A percentile compares a stretch with the other conserved stretches of the same genome.
Conservation (phyloP, 208 protist species). For the Leptomonas pyrrhocoris region DNA sequence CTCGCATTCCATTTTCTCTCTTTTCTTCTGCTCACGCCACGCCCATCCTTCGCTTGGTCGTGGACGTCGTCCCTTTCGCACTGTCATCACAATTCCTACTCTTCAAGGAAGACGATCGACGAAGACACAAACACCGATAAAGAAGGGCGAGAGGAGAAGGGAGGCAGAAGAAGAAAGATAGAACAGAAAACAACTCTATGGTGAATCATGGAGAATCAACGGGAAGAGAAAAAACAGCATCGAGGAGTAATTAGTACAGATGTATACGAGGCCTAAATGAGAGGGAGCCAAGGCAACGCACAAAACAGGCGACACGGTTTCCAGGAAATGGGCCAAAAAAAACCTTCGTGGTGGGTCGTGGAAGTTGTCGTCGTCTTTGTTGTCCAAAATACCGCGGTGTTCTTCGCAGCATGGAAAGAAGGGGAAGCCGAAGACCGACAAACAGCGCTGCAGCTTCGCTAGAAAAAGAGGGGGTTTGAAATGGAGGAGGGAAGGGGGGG, state of each 20-base stretch:
- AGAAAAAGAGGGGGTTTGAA: too few species aligned
- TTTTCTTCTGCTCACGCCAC: too few species aligned
- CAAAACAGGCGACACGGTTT: background rate
- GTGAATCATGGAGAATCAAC: background rate
- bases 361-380: too few species aligned
- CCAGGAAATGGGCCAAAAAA: too few species aligned
- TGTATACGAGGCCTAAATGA: background rate
- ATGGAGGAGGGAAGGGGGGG: background rate
- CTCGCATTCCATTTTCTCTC: background rate
- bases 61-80: too few species aligned
- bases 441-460: too few species aligned
- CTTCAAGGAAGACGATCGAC: too few species aligned
- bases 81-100: too few species aligned
- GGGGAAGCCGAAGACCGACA: background rate
- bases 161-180: conserved; percentile 4
- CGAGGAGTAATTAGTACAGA: conserved; percentile 17
- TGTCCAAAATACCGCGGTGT: too few species aligned
- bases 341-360: background rate
- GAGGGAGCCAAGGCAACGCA: background rate
- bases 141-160: too few species aligned
- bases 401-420: too few species aligned
- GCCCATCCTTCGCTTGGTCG: too few species aligned
- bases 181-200: conserved; percentile 8
- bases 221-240: background rate
- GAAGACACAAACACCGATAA: background rate